These are phyloP conservation scores for Blastobotrys elegans DNA, from an alignment of 1,139 yeast genomes.

Conservation along the genomic window DNA sequence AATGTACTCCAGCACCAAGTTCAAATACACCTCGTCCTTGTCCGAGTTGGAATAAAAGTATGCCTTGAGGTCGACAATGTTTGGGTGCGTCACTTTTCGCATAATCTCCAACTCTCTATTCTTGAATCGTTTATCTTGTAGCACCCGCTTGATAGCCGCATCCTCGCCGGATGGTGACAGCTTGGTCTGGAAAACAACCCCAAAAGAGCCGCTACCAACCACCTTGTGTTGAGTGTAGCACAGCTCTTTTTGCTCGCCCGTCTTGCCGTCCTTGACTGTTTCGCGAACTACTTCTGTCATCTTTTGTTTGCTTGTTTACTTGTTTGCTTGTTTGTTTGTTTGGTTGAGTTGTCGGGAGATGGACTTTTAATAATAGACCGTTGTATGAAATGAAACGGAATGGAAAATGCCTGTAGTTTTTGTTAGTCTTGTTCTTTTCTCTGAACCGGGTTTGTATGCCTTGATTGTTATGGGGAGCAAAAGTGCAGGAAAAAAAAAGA, in stretches of 20 bases:
- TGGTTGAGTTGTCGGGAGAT: no score
- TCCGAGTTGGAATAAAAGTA: slow-evolving; percentile 83
- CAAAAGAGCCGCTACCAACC: slow-evolving; percentile 97
- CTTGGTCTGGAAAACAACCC: slow-evolving; percentile 87
- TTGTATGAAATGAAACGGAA: no score
- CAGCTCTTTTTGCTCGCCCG: slow-evolving; percentile 57
- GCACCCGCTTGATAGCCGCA: slow-evolving; percentile 90
- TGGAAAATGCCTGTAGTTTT: no score
- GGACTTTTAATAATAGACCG: no score
- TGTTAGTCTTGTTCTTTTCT: no score
- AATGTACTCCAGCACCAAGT: slow-evolving; percentile 82
- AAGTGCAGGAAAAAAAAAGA: no score
- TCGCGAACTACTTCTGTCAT: slow-evolving; percentile 56
- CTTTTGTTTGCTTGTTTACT: no score
- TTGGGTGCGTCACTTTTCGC: slow-evolving; percentile 82
- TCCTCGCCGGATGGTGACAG: slow-evolving; percentile 67
- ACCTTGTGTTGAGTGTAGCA: slow-evolving; percentile 73
- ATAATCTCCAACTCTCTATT: slow-evolving; percentile 94
- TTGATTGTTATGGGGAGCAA: no score
- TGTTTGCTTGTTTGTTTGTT: no score
- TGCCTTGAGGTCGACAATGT: slow-evolving; percentile 83
- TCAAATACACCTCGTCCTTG: slow-evolving; percentile 71
- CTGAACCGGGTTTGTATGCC: no score
- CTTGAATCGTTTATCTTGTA: slow-evolving; percentile 93
- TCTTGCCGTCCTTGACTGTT: slow-evolving; percentile 69